Evolutionary conservation across 495 filamentous ascomycete genomes (phyloP), one percentile per base, ranked within the genome.

Genomic region (Oidiodendron maius): DNA sequence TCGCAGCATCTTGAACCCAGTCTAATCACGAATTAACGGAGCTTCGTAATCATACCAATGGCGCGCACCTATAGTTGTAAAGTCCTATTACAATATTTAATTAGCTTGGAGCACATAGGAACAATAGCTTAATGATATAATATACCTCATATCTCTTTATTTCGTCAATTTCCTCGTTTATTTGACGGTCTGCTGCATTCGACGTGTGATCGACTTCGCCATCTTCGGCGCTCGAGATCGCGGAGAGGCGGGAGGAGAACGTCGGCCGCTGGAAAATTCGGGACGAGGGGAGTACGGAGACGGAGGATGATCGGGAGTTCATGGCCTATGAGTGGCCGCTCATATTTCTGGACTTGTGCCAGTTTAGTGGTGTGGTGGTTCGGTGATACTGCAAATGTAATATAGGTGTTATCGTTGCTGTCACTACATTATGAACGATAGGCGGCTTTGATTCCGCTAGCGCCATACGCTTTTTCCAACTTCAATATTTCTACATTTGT

Each of bases 1-100:
- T 83, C 12, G 91, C 84, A 1, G 91, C 91, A 80, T 98, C 93
- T 63, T 98, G 90, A 1, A 98, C 90, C 93, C 93, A 98, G 64
- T 98, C 54, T 59, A 22, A 44, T 3, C 23, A n/a, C n/a, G n/a
- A n/a, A n/a, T n/a, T n/a, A n/a, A n/a, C n/a, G n/a, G n/a, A n/a
- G n/a, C n/a, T n/a, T n/a, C n/a, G n/a, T n/a, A n/a, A 43, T 40
- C 23, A 13, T 10, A 11, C 5, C 18, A 21, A 25, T 22, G 16
- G 23, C 2, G 50, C 18, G 55, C 68, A 84, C 81, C 81, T 76
- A 98, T 98, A 0, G 93, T 98, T 3, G 91, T 96, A 62, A 98
- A 98, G 61, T 75, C 71, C 70, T 73, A 57, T 8, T 8, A 15
- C n/a, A n/a, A n/a, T n/a, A n/a, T 8, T 13, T 20, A 3, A 40